Evolutionary conservation across 768 basidiomycete species (phyloP).

Genomic region (Chalciporus piperatus): DNA sequence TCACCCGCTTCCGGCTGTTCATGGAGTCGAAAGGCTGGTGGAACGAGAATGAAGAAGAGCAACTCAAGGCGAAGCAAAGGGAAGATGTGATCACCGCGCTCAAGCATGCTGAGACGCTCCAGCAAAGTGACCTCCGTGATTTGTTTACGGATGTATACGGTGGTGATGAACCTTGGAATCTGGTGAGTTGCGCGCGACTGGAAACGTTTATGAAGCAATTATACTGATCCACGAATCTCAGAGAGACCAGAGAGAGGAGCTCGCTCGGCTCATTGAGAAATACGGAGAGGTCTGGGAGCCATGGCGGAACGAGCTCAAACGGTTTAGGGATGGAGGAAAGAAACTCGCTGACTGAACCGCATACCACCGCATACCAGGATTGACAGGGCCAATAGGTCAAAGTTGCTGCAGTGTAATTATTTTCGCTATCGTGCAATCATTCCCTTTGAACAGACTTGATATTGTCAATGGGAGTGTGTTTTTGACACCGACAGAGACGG

Average conservation of each 20-base stretch:
- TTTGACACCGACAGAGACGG: too few relatives aligned
- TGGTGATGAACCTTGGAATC: conserved; percentile 79
- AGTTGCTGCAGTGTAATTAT: neutral
- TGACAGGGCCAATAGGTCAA: neutral
- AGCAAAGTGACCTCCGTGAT: conserved; percentile 68
- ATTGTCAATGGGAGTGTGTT: too few relatives aligned
- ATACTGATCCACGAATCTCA: conserved; percentile 28
- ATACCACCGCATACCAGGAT: neutral
- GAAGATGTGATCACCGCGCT: conserved; percentile 76
- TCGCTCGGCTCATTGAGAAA: conserved; percentile 70
- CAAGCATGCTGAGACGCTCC: conserved; percentile 68
- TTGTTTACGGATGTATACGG: conserved; percentile 88
- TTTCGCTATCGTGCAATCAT: neutral
- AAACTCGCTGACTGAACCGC: conserved; percentile 41
- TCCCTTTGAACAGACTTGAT: neutral
- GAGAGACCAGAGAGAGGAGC: conserved; percentile 83
- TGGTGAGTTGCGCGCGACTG: conserved; percentile 49
- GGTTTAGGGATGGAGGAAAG: conserved; percentile 71
- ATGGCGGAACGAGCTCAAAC: conserved; percentile 76
- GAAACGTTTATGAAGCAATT: neutral
- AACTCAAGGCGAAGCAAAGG: conserved; percentile 64
- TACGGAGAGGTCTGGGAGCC: conserved; percentile 87
- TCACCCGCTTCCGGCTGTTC: conserved; percentile 79
- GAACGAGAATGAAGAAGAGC: conserved; percentile 70
- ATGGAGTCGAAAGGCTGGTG: conserved; percentile 86